These are phyloP conservation scores for Rubia peregrina DNA, from an alignment of 305 asterid species.

Conservation along the genomic window DNA sequence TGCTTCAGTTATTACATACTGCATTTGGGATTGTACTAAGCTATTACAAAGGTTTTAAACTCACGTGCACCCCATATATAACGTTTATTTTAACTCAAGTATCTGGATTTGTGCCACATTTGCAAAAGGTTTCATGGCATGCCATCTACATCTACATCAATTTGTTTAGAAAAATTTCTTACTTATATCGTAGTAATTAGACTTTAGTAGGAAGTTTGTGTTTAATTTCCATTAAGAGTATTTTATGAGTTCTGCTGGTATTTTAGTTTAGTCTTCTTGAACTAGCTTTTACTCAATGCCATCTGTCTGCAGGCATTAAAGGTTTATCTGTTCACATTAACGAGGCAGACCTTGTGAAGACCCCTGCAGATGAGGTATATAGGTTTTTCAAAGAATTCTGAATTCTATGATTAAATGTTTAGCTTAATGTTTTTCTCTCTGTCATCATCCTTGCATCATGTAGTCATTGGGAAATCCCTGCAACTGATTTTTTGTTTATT, in stretches of 20 bases:
- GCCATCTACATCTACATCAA: neutral
- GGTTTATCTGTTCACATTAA: conserved; percentile 44
- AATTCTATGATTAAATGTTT: neutral
- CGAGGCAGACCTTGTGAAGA: conserved; percentile 48
- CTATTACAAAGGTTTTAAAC: neutral
- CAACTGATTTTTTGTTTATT: conserved; percentile 29
- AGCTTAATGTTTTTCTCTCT: neutral
- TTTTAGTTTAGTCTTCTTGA: neutral
- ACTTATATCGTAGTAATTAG: neutral
- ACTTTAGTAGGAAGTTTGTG: neutral
- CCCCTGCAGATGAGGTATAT: conserved; percentile 74
- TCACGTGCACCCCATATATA: neutral
- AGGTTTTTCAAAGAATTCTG: neutral
- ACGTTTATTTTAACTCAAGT: neutral
- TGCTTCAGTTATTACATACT: neutral
- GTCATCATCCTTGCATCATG: neutral
- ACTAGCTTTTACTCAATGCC: conserved; percentile 4
- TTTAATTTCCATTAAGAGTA: neutral
- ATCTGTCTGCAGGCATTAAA: conserved; percentile 54
- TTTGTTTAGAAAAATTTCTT: neutral
- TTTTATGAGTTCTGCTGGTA: neutral
- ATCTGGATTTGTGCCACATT: neutral
- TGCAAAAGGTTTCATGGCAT: neutral
- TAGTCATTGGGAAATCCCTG: conserved; percentile 8
- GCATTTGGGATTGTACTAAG: neutral